These are phyloP conservation scores for Ceratobasidium sp. DNA, from an alignment of 1,284 basidiomycete species.

Conservation along the genomic window DNA sequence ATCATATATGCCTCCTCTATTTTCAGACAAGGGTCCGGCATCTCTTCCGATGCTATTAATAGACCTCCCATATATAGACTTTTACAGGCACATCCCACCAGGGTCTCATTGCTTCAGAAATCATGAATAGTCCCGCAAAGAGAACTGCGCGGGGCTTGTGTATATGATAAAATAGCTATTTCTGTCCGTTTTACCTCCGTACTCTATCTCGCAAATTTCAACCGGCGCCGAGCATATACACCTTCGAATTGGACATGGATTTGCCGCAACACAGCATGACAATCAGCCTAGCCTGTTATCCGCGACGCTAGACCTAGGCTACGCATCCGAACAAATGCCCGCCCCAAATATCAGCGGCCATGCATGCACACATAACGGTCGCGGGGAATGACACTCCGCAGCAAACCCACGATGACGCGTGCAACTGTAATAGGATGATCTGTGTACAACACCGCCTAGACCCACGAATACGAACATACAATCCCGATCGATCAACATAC, in stretches of 20 bases:
- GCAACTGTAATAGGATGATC: not conserved
- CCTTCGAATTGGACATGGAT: not conserved
- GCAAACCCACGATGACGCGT: not conserved
- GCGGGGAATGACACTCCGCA: not conserved
- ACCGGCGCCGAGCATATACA: not conserved
- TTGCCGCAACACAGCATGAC: not conserved
- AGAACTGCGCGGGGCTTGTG: not conserved
- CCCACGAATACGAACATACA: not conserved
- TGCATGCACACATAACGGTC: too few species aligned
- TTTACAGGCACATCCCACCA: conserved; percentile 5
- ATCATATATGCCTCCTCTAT: conserved; percentile 31
- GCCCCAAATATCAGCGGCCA: too few species aligned
- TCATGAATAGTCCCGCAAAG: not conserved
- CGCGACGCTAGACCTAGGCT: not conserved
- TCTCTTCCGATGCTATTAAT: conserved; percentile 13
- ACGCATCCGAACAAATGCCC: not conserved
- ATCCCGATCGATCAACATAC: not conserved
- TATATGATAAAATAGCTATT: not conserved
- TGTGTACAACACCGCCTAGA: not conserved
- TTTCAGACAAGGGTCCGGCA: conserved; percentile 23
- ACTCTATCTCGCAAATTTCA: not conserved
- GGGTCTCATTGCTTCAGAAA: not conserved
- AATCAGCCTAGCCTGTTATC: not conserved
- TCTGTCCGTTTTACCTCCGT: not conserved
- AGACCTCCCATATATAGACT: not conserved